Evolutionary conservation across 306 rosid species (phyloP).

Genomic region (Gillenia trifoliata): DNA sequence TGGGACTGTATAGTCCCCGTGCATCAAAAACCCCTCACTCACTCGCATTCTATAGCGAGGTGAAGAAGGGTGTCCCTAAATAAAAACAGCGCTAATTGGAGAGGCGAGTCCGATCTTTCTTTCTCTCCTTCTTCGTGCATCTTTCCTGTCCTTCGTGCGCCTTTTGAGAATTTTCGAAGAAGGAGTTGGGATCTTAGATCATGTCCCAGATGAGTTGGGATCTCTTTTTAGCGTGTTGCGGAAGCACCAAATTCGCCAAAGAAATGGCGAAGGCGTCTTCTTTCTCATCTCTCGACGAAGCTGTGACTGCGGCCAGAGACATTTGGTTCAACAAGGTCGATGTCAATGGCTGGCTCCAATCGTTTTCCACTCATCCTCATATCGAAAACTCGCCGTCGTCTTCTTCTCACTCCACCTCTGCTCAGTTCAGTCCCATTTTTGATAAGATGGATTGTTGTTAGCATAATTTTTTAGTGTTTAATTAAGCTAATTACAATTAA

Average conservation of each 20-base stretch:
- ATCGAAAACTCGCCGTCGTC: constrained; percentile 51
- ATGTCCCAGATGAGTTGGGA: too few species aligned
- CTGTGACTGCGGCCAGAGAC: constrained; percentile 46
- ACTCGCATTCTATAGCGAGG: too few species aligned
- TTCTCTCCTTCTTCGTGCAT: too few species aligned
- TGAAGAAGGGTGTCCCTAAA: too few species aligned
- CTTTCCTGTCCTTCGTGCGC: too few species aligned
- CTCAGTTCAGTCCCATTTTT: constrained; percentile 46
- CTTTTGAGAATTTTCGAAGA: too few species aligned
- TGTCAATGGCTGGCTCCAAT: constrained; percentile 76
- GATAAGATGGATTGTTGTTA: not conserved
- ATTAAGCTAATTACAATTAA: not conserved
- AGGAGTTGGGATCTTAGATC: too few species aligned
- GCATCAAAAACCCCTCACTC: too few species aligned
- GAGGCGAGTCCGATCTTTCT: too few species aligned
- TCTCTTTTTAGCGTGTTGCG: constrained; percentile 73
- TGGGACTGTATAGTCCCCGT: too few species aligned
- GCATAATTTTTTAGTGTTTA: not conserved
- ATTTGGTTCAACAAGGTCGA: constrained; percentile 77
- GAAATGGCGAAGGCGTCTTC: constrained; percentile 59
- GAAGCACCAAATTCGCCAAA: constrained; percentile 62
- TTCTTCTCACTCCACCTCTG: constrained; percentile 43
- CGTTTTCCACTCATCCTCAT: constrained; percentile 75
- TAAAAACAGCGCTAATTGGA: too few species aligned
- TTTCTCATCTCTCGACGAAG: constrained; percentile 48